Conservation (phyloP, 2,329 filamentous ascomycete species). For the Fusarium chaquense region DNA sequence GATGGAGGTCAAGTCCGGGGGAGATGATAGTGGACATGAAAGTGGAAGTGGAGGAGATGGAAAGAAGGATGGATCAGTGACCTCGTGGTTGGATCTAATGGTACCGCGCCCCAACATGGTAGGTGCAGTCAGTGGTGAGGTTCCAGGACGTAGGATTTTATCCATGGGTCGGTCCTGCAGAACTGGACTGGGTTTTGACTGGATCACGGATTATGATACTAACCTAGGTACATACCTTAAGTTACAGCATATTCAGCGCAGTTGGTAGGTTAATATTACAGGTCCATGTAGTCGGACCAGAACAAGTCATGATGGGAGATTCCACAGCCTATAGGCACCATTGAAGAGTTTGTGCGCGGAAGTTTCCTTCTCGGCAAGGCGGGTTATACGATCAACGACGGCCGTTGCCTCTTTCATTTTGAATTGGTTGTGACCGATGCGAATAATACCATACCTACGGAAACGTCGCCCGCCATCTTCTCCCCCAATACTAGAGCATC, state of each 20-base stretch:
- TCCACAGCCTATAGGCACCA: neutral
- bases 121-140: constrained; percentile 23
- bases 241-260: neutral
- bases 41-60: constrained; percentile 32
- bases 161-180: constrained; percentile 14
- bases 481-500: neutral
- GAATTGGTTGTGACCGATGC: neutral
- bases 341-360: constrained; percentile 1
- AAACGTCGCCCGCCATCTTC: neutral
- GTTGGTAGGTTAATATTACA: neutral
- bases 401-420: neutral
- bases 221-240: neutral
- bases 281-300: neutral
- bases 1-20: constrained; percentile 36
- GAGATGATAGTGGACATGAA: constrained; percentile 17
- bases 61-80: constrained; percentile 26
- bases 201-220: constrained; percentile 4
- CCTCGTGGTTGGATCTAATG: constrained; percentile 34
- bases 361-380: constrained; percentile 7
- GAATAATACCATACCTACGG: neutral
- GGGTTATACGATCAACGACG: neutral
- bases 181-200: neutral
- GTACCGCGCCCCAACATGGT: constrained; percentile 38
- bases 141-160: constrained; percentile 17
- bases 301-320: constrained; percentile 29